phyloP scores from a whole-genome alignment of 305 asterid genomes.

The Fraxinus angustifolia region DNA sequence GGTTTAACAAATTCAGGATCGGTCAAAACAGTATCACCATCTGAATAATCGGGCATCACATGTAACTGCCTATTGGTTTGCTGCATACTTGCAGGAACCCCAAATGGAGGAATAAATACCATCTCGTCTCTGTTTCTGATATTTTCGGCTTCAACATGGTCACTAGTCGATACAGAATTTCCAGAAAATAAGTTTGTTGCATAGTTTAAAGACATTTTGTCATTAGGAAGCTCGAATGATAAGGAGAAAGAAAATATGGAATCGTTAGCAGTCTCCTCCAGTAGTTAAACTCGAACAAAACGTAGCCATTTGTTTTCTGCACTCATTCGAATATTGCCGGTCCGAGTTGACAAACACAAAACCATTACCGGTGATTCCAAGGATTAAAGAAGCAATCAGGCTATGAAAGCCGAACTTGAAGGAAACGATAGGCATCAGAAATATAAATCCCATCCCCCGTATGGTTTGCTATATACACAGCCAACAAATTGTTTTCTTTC shows the following conservation, averaged over 20 bases:
- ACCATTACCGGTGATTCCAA: slow-evolving; percentile 24
- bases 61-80: background rate
- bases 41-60: slow-evolving; percentile 33
- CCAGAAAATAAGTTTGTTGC: slow-evolving; percentile 39
- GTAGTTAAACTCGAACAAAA: slow-evolving; percentile 41
- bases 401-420: background rate
- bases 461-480: background rate
- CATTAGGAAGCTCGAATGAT: slow-evolving; percentile 34
- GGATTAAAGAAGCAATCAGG: background rate
- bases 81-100: slow-evolving; percentile 28
- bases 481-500: background rate
- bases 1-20: slow-evolving; percentile 34
- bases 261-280: slow-evolving; percentile 49
- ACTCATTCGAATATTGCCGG: background rate
- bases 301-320: slow-evolving; percentile 43
- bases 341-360: slow-evolving; percentile 14
- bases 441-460: background rate
- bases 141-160: slow-evolving; percentile 32
- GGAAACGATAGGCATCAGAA: background rate
- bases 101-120: slow-evolving; percentile 37
- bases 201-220: slow-evolving; percentile 37
- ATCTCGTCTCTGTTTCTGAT: slow-evolving; percentile 37
- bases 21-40: slow-evolving; percentile 28
- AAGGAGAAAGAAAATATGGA: slow-evolving; percentile 36
- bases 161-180: slow-evolving; percentile 28